Percentiles rank a stretch among this genome's conserved stretches.
phyloP scores from a whole-genome alignment of 2,329 filamentous ascomycete genomes.

The Aquanectria penicillioides region DNA sequence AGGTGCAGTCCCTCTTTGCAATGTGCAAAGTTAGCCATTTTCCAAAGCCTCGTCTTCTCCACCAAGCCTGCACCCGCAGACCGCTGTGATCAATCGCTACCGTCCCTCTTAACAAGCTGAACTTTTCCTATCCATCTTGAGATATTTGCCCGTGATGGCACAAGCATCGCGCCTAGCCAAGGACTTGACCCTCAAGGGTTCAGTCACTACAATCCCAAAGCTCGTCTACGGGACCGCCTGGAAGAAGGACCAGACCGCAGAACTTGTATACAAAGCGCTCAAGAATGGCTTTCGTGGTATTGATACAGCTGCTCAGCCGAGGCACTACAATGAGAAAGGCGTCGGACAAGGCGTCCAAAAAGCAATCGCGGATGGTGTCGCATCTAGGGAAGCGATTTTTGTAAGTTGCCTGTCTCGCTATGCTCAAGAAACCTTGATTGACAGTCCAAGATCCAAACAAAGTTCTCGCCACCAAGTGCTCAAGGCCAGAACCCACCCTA shows the following conservation, averaged over 20 bases:
- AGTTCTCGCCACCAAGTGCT: constrained; percentile 74
- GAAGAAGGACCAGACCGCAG: constrained; percentile 76
- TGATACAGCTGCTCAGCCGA: constrained; percentile 82
- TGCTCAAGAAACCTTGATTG: neutral
- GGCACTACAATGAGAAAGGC: constrained; percentile 79
- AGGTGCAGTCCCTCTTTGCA: too few relatives aligned
- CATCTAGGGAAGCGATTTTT: constrained; percentile 68
- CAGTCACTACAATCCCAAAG: constrained; percentile 56
- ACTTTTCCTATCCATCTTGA: too few relatives aligned
- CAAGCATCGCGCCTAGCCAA: constrained; percentile 46
- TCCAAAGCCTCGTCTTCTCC: too few relatives aligned
- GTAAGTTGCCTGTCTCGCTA: constrained; percentile 52
- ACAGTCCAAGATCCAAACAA: constrained; percentile 75
- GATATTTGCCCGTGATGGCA: constrained; percentile 24
- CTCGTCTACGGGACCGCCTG: constrained; percentile 86
- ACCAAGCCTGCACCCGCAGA: too few relatives aligned
- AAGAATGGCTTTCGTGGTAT: constrained; percentile 75
- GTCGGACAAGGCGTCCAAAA: constrained; percentile 74
- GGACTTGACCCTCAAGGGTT: constrained; percentile 46
- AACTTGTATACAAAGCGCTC: constrained; percentile 75
- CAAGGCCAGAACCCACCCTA: constrained; percentile 74
- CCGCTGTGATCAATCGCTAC: too few relatives aligned
- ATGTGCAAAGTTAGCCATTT: too few relatives aligned
- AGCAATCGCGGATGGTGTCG: constrained; percentile 67
- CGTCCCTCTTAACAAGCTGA: neutral